Percentiles rank a stretch among this genome's conserved stretches.
Evolutionary conservation across 169 alveolate genomes (phyloP).

Genomic region (Plasmodium reichenowi): DNA sequence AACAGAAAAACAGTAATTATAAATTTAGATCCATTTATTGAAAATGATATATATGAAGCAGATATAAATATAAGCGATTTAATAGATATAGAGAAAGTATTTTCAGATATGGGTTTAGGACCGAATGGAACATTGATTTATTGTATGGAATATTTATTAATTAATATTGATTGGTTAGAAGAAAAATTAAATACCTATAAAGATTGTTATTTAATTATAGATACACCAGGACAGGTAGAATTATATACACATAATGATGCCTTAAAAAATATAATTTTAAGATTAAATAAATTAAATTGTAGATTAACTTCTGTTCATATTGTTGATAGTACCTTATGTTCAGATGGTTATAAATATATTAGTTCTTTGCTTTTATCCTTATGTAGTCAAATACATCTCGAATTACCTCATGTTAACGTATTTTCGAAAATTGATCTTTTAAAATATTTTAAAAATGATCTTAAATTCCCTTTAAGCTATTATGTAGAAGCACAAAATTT

Average conservation of each 20-base stretch:
- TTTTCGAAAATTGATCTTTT: constrained; percentile 92
- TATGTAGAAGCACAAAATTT: constrained; percentile 71
- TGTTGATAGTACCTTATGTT: constrained; percentile 94
- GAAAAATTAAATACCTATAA: constrained; percentile 75
- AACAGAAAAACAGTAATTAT: constrained; percentile 87
- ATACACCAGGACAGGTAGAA: constrained; percentile 98
- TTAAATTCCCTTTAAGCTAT: constrained; percentile 73
- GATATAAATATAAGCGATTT: constrained; percentile 93
- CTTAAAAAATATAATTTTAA: constrained; percentile 87
- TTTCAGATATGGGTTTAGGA: constrained; percentile 91
- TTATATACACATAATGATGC: constrained; percentile 94
- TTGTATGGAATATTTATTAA: constrained; percentile 94
- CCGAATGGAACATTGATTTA: constrained; percentile 96
- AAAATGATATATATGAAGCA: constrained; percentile 90
- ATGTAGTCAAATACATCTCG: constrained; percentile 94
- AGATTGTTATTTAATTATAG: constrained; percentile 93
- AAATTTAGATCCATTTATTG: constrained; percentile 93
- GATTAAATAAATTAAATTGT: constrained; percentile 83
- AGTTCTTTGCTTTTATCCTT: constrained; percentile 93
- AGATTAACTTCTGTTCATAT: constrained; percentile 83
- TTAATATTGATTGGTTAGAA: constrained; percentile 94
- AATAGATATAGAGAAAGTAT: constrained; percentile 89
- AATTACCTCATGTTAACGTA: constrained; percentile 95
- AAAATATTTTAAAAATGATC: constrained; percentile 83
- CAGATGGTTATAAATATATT: constrained; percentile 93